phyloP scores from a whole-genome alignment of 345 rosid genomes.

The Diplotaxis tenuifolia region DNA sequence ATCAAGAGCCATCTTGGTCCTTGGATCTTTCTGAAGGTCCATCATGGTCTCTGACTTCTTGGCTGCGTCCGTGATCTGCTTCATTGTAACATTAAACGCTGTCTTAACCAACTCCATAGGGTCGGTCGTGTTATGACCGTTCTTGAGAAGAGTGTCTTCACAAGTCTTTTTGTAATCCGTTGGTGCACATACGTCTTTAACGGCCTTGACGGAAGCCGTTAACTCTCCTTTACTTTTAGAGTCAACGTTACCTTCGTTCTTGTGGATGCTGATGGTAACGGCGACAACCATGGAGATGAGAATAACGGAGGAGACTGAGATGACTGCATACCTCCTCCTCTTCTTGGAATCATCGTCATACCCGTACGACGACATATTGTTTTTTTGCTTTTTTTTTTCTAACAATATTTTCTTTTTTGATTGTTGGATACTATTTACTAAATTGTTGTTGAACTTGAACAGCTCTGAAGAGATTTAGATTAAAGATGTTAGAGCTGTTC shows the following conservation, averaged over 20 bases:
- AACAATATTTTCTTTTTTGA: background rate
- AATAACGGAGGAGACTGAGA: constrained; percentile 48
- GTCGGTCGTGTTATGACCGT: constrained; percentile 51
- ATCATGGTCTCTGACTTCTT: constrained; percentile 44
- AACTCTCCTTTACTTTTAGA: background rate
- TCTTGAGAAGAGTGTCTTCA: constrained; percentile 41
- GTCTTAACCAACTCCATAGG: constrained; percentile 56
- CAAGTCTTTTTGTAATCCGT: constrained; percentile 59
- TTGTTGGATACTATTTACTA: background rate
- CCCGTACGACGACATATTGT: constrained; percentile 28
- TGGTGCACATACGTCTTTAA: constrained; percentile 60
- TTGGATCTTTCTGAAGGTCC: constrained; percentile 55
- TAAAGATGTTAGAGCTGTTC: constrained; percentile 24
- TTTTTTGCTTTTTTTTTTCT: background rate
- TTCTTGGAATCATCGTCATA: constrained; percentile 34
- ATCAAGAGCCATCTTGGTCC: constrained; percentile 52
- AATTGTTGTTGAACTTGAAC: constrained; percentile 29
- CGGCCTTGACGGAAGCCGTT: constrained; percentile 55
- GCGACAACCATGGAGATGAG: constrained; percentile 56
- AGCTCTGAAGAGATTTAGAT: constrained; percentile 18
- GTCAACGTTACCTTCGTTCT: background rate
- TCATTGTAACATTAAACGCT: constrained; percentile 48
- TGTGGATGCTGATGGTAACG: constrained; percentile 38
- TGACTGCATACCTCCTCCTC: constrained; percentile 43
- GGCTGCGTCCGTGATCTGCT: constrained; percentile 44